phyloP scores from a whole-genome alignment of 2,329 filamentous ascomycete genomes.

The Diaporthe destruens region DNA sequence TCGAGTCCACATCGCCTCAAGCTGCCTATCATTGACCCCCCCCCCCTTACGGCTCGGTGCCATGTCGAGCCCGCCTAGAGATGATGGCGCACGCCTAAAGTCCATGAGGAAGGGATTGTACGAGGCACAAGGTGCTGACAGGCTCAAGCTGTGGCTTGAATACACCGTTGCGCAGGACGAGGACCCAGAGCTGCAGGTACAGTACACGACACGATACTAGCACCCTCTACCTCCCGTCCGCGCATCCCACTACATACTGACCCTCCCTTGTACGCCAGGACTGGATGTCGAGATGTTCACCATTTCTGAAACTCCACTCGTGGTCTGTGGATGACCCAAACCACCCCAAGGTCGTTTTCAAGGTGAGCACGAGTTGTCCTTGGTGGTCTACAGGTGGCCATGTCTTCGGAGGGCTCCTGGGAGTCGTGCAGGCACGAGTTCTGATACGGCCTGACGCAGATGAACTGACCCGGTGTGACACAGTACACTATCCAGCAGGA shows the following conservation, averaged over 20 bases:
- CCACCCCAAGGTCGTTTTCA: slow-evolving; percentile 35
- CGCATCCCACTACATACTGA: neutral
- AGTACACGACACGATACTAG: neutral
- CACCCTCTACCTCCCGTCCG: too few species aligned
- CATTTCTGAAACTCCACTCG: slow-evolving; percentile 36
- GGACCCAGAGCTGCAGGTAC: slow-evolving; percentile 39
- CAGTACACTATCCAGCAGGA: slow-evolving; percentile 60
- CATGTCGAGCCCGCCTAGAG: slow-evolving; percentile 10
- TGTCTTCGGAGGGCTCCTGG: neutral
- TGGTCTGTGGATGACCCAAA: slow-evolving; percentile 39
- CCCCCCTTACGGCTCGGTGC: neutral
- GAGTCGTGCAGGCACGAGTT: neutral
- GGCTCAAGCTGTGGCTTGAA: slow-evolving; percentile 40
- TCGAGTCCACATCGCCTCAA: too few species aligned
- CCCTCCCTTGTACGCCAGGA: slow-evolving; percentile 13
- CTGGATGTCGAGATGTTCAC: slow-evolving; percentile 31
- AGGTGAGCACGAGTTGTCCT: neutral
- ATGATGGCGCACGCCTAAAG: neutral
- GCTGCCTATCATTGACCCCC: too few species aligned
- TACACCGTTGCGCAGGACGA: slow-evolving; percentile 10
- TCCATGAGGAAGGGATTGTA: slow-evolving; percentile 15
- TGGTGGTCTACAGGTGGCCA: neutral
- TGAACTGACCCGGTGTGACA: slow-evolving; percentile 45
- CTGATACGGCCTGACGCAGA: neutral
- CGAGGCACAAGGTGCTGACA: slow-evolving; percentile 39